Percentiles rank a stretch among this genome's conserved stretches.
Evolutionary conservation across 768 basidiomycete species (phyloP).

Genomic region (Clitopilus hobsonii): DNA sequence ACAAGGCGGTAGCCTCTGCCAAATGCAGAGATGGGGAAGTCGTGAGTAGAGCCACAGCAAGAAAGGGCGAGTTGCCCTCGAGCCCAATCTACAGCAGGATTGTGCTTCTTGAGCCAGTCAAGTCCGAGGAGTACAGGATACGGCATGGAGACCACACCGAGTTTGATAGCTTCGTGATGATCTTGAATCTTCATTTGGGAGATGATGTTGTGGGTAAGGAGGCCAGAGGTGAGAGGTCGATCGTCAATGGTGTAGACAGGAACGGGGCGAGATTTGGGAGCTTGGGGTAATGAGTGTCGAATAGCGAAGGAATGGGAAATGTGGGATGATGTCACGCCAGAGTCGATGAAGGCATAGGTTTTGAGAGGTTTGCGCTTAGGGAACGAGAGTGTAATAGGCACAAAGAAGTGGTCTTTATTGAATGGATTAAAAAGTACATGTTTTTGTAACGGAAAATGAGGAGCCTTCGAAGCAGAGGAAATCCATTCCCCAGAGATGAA

Average conservation of each 20-base stretch:
- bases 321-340: conserved; percentile 28
- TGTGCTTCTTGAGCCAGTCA: conserved; percentile 30
- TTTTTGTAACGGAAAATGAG: conserved; percentile 15
- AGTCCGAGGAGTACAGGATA: conserved; percentile 33
- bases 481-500: conserved; percentile 14
- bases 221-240: conserved; percentile 32
- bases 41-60: conserved; percentile 20
- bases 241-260: conserved; percentile 33
- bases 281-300: conserved; percentile 26
- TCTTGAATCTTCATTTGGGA: conserved; percentile 18
- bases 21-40: conserved; percentile 11
- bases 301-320: conserved; percentile 29
- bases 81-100: conserved; percentile 29
- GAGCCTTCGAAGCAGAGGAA: conserved; percentile 11
- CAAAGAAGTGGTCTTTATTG: conserved; percentile 21
- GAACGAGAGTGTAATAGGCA: conserved; percentile 22
- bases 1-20: conserved; percentile 21
- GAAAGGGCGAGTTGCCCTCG: conserved; percentile 15
- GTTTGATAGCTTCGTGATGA: conserved; percentile 23
- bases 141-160: conserved; percentile 25
- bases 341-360: conserved; percentile 33
- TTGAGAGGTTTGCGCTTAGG: conserved; percentile 23
- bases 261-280: conserved; percentile 22
- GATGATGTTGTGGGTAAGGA: conserved; percentile 32
- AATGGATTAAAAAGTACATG: conserved; percentile 8